A percentile compares a stretch with the other conserved stretches of the same genome.
phyloP scores from a whole-genome alignment of 2,329 filamentous ascomycete genomes.

The Aspergillus niger region DNA sequence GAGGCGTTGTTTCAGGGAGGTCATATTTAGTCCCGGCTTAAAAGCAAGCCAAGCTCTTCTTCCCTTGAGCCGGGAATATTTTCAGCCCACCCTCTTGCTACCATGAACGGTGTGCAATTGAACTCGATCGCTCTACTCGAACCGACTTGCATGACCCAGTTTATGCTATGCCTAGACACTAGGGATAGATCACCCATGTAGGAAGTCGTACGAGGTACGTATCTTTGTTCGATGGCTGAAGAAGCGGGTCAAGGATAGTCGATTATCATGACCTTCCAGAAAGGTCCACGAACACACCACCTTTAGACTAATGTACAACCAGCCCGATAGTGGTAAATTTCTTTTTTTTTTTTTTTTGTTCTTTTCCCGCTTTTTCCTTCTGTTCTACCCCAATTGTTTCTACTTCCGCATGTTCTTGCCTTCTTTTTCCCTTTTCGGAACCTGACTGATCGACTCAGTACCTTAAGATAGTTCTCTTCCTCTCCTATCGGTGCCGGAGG shows the following conservation, averaged over 20 bases:
- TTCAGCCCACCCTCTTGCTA: background rate
- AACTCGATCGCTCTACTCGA: background rate
- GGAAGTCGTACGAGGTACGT: no score
- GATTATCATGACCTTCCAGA: slow-evolving; percentile 3
- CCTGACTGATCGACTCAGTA: background rate
- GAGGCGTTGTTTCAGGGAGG: background rate
- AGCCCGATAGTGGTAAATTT: background rate
- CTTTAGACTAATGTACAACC: background rate
- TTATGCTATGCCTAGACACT: no score
- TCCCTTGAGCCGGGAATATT: background rate
- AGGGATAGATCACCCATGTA: no score
- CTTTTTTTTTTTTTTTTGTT: background rate
- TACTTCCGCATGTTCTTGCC: background rate
- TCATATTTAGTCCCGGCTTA: background rate
- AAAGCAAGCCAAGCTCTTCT: background rate
- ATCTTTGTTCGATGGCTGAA: background rate
- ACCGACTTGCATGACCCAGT: no score
- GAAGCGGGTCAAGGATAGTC: slow-evolving; percentile 1
- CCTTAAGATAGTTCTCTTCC: background rate
- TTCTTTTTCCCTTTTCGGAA: background rate
- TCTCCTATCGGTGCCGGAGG: background rate
- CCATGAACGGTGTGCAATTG: background rate
- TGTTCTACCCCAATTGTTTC: background rate
- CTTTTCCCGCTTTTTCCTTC: background rate
- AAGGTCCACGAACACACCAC: slow-evolving; percentile 1